These are phyloP conservation scores for Ampelomyces quisqualis DNA, from an alignment of 2,329 filamentous ascomycete species.

Conservation along the genomic window DNA sequence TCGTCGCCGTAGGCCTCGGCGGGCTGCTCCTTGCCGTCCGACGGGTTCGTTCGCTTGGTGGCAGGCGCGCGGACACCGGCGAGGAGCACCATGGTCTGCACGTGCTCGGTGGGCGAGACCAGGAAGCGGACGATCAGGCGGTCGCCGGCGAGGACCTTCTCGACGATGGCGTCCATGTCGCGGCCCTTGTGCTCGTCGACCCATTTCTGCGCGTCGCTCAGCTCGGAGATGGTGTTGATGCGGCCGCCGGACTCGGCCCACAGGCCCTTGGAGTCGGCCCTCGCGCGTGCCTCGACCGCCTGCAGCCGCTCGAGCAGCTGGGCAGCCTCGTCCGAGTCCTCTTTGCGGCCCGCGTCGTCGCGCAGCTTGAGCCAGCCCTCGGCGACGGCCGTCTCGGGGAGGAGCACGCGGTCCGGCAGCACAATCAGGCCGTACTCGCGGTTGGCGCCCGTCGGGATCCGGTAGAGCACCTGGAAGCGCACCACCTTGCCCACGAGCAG, in stretches of 20 bases:
- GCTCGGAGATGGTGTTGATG: constrained; percentile 79
- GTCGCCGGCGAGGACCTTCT: constrained; percentile 89
- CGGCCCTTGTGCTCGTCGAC: constrained; percentile 82
- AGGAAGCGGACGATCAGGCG: constrained; percentile 82
- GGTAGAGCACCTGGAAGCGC: constrained; percentile 83
- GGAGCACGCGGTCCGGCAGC: constrained; percentile 65
- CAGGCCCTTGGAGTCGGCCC: constrained; percentile 74
- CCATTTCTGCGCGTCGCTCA: constrained; percentile 73
- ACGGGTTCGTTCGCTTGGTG: constrained; percentile 79
- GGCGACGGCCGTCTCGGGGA: constrained; percentile 81
- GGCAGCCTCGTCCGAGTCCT: constrained; percentile 74
- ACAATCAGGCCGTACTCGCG: constrained; percentile 85
- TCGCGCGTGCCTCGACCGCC: constrained; percentile 74
- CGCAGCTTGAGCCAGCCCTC: constrained; percentile 92
- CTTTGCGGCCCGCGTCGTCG: constrained; percentile 89
- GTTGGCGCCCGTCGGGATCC: constrained; percentile 72
- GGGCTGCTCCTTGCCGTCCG: constrained; percentile 76
- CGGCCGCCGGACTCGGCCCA: constrained; percentile 67
- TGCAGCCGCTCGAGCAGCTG: constrained; percentile 76
- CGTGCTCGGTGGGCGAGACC: constrained; percentile 77
- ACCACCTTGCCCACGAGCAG: constrained; percentile 83
- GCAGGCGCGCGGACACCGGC: constrained; percentile 86
- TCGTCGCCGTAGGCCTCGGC: constrained; percentile 90
- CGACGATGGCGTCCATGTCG: constrained; percentile 75
- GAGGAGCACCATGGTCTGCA: constrained; percentile 83